These are phyloP conservation scores for Prototheca cutis DNA, from an alignment of 163 green algal genomes.

Conservation along the genomic window DNA sequence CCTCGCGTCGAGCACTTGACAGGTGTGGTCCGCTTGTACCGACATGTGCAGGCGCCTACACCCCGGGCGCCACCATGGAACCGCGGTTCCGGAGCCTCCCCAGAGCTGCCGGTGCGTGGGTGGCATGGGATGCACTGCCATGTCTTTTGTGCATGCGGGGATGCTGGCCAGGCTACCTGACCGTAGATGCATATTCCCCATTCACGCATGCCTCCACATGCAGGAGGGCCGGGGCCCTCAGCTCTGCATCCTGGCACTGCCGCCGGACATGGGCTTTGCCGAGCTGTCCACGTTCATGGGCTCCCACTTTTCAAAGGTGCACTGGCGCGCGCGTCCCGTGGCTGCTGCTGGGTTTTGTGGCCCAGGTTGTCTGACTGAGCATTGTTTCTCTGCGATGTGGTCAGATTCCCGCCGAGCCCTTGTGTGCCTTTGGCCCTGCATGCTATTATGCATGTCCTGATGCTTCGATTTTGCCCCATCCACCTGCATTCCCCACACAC, in stretches of 20 bases:
- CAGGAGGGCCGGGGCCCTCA: slow-evolving; percentile 29
- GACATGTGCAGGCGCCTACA: slow-evolving; percentile 12
- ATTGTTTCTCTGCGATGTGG: not conserved
- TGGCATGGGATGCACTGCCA: no score
- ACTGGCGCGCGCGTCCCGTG: slow-evolving; percentile 14
- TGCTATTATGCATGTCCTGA: no score
- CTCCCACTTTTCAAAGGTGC: slow-evolving; percentile 43
- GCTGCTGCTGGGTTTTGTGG: not conserved
- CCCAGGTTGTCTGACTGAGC: not conserved
- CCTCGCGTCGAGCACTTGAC: slow-evolving; percentile 81
- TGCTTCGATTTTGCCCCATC: no score
- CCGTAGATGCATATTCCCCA: no score
- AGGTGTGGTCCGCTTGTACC: slow-evolving; percentile 76
- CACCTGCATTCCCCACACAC: no score
- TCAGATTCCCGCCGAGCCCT: no score
- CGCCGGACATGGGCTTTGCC: slow-evolving; percentile 72
- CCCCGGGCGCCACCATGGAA: not conserved
- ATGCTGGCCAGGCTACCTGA: no score
- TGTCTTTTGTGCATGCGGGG: no score
- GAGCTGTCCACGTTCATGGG: slow-evolving; percentile 85
- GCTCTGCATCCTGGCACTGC: slow-evolving; percentile 83
- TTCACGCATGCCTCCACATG: not conserved
- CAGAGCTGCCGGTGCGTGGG: not conserved
- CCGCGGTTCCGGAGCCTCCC: no score
- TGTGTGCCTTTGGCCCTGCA: no score